phyloP scores from a whole-genome alignment of 176 grass and related monocot species.

The Urochloa ruziziensis region DNA sequence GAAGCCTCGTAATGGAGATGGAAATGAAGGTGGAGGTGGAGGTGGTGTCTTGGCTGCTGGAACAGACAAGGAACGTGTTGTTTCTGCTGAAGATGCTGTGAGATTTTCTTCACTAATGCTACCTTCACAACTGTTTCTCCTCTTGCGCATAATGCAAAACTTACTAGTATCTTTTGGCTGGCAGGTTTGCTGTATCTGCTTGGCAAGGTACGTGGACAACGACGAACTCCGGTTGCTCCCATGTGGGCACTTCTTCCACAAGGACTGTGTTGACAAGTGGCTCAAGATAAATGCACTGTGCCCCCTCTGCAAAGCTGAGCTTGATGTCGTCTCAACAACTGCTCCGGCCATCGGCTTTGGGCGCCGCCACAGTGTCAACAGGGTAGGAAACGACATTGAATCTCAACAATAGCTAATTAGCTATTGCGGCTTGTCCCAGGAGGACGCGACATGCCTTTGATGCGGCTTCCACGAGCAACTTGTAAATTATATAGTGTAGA shows the following conservation, averaged over 20 bases:
- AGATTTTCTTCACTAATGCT: slow-evolving; percentile 27
- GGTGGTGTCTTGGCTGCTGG: slow-evolving; percentile 72
- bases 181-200: slow-evolving; percentile 89
- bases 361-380: slow-evolving; percentile 48
- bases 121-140: neutral
- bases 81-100: slow-evolving; percentile 84
- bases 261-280: slow-evolving; percentile 96
- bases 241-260: slow-evolving; percentile 83
- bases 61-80: slow-evolving; percentile 60
- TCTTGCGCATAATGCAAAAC: neutral
- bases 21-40: slow-evolving; percentile 39
- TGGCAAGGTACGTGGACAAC: slow-evolving; percentile 75
- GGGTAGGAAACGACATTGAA: slow-evolving; percentile 51
- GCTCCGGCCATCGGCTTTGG: slow-evolving; percentile 48
- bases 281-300: slow-evolving; percentile 91
- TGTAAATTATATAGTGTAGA: slow-evolving; percentile 47
- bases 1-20: slow-evolving; percentile 45
- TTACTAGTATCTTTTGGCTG: neutral
- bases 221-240: slow-evolving; percentile 85
- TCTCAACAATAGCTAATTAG: slow-evolving; percentile 35
- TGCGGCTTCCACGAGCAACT: slow-evolving; percentile 20
- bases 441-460: neutral
- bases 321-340: slow-evolving; percentile 26
- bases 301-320: slow-evolving; percentile 88
- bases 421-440: neutral